Conservation (phyloP, 495 filamentous ascomycete genomes). For the Penicillium antarcticum region DNA sequence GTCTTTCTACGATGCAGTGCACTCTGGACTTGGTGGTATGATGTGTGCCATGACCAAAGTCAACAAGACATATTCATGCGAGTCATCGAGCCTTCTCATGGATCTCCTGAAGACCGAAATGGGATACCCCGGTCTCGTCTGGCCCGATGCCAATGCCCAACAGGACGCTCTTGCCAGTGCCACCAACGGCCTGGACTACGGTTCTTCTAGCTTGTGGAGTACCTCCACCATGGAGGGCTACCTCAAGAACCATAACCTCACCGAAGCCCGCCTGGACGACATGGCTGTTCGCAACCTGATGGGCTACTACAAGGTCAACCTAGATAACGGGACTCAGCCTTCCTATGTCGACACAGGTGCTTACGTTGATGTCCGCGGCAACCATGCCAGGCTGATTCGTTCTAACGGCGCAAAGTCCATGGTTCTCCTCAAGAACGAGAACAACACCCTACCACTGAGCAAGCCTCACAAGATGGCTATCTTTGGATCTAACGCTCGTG, state of each 20-base stretch:
- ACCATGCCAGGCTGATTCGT: conserved; percentile 50
- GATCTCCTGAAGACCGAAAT: conserved; percentile 56
- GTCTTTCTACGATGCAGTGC: conserved; percentile 61
- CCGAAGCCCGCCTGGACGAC: conserved; percentile 47
- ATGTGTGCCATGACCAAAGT: conserved; percentile 67
- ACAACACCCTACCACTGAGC: conserved; percentile 50
- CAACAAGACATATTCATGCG: conserved; percentile 61
- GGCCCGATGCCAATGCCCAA: conserved; percentile 52
- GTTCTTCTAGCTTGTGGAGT: conserved; percentile 17
- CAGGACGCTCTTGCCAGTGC: conserved; percentile 37
- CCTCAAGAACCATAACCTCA: conserved; percentile 43
- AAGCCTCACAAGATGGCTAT: conserved; percentile 52
- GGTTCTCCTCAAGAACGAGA: conserved; percentile 59
- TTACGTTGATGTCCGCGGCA: conserved; percentile 57
- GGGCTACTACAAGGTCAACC: conserved; percentile 47
- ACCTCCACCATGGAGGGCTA: conserved; percentile 17
- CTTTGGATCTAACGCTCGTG: conserved; percentile 60
- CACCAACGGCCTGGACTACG: conserved; percentile 16
- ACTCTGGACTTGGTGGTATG: conserved; percentile 54
- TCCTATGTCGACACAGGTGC: conserved; percentile 57
- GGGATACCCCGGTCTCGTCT: conserved; percentile 49
- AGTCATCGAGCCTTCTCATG: conserved; percentile 51
- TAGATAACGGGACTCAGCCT: conserved; percentile 55
- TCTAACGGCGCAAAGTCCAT: conserved; percentile 51
- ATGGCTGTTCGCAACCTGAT: conserved; percentile 54